Evolutionary conservation across 2,329 filamentous ascomycete species (phyloP), one percentile per base, ranked within the genome.

Genomic region (Diaporthe sp.): DNA sequence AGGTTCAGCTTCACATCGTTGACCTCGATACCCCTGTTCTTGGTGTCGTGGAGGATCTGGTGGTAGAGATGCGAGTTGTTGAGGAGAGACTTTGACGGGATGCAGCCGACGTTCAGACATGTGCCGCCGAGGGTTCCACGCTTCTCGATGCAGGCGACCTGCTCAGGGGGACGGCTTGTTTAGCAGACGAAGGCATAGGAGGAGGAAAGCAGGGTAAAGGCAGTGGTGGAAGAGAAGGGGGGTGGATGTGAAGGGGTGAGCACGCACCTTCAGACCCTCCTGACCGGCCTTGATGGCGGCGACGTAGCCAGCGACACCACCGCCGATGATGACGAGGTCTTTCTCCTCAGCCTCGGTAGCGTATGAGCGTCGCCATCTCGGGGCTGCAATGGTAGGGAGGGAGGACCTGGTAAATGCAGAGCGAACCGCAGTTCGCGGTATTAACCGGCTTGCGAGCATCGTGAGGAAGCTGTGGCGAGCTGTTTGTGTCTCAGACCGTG

Each of bases 41-140:
- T 98, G 79, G 95, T 96, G 89, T 99, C 97, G 88, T 99, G 96
- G 76, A 97, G 91, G 82, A 98, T 94, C 87, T 96, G 94, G 89
- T 98, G 96, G 90, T 98, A 98, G 76, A 98, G 91, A 86, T 98
- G 95, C 81, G 97, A 98, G 90, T 98, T 98, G 92, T 98, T 99
- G 85, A 99, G 94, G 80, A 99, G 95, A 77, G 97, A 98, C 88
- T 99, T 99, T 78, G 97, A 99, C 79, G 97, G 97, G 84, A 99
- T 99, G 88, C 97, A 99, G 87, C 97, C 97, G 82, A 99, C 97
- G 85, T 99, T 99, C 82, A 99, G 89, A 89, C 97, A 99, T 82
- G 97, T 99, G 84, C 97, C 97, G 82, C 97, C 97, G 81, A 99
- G 92, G 76, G 92, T 90, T 80, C 97, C 97, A 83, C 97, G 95